Percentiles rank a stretch among this genome's conserved stretches.
Evolutionary conservation across 2,329 filamentous ascomycete species (phyloP).

Genomic region (Bipolaris zeicola): DNA sequence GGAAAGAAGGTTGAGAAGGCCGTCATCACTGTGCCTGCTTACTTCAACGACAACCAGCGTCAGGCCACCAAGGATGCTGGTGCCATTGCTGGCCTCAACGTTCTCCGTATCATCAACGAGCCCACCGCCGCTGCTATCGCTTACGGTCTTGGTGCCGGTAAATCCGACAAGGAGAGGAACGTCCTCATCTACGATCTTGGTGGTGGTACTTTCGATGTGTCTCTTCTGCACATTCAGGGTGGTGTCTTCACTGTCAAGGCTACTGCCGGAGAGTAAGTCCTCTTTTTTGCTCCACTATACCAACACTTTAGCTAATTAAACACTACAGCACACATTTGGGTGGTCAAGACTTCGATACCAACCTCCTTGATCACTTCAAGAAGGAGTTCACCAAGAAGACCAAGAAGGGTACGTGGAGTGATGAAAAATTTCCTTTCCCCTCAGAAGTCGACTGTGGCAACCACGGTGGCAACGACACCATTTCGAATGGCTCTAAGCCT

Average conservation of each 20-base stretch:
- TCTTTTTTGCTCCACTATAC: not conserved
- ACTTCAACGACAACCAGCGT: slow-evolving; percentile 99
- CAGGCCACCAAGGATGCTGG: slow-evolving; percentile 99
- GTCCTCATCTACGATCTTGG: slow-evolving; percentile 99
- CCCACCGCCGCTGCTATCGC: slow-evolving; percentile 97
- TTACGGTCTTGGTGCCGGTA: slow-evolving; percentile 94
- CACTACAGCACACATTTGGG: slow-evolving; percentile 74
- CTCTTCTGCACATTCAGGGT: slow-evolving; percentile 96
- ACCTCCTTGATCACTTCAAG: slow-evolving; percentile 94
- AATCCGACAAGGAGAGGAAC: slow-evolving; percentile 97
- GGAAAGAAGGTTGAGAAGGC: slow-evolving; percentile 99
- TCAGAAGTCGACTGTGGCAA: too few species aligned
- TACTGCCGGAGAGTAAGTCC: slow-evolving; percentile 82
- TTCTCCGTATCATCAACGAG: slow-evolving; percentile 99
- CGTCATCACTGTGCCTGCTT: slow-evolving; percentile 97
- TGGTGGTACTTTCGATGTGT: slow-evolving; percentile 99
- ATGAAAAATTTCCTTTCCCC: not conserved
- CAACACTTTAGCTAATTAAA: not conserved
- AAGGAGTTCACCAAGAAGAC: slow-evolving; percentile 88
- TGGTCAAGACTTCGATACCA: slow-evolving; percentile 96
- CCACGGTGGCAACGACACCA: too few species aligned
- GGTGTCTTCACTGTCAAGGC: slow-evolving; percentile 99
- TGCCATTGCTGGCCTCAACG: slow-evolving; percentile 95
- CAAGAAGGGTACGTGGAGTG: slow-evolving; percentile 25
- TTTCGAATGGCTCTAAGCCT: too few species aligned